Evolutionary conservation across 2,329 filamentous ascomycete genomes (phyloP).

Genomic region (Colletotrichum sp.): DNA sequence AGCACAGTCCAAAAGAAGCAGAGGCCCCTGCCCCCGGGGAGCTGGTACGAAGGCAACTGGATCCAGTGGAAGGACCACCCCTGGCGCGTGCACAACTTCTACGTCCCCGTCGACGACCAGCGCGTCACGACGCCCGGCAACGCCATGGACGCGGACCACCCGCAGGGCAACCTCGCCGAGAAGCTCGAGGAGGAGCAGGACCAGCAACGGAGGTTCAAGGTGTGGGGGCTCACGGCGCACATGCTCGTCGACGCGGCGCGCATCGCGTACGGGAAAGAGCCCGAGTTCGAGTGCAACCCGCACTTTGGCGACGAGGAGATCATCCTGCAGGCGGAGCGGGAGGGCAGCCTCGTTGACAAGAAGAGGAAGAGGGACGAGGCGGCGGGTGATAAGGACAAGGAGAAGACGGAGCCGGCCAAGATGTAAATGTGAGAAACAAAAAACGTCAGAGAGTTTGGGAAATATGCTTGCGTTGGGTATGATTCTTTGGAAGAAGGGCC

Average conservation of each 20-base stretch:
- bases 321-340: slow-evolving; percentile 48
- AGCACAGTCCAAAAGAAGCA: slow-evolving; percentile 12
- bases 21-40: slow-evolving; percentile 52
- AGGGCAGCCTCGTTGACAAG: slow-evolving; percentile 53
- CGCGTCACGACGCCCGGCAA: slow-evolving; percentile 64
- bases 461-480: neutral
- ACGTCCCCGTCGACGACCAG: slow-evolving; percentile 79
- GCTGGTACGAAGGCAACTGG: slow-evolving; percentile 90
- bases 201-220: slow-evolving; percentile 61
- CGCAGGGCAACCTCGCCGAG: slow-evolving; percentile 48
- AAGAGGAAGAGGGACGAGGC: slow-evolving; percentile 28
- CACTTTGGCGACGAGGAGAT: slow-evolving; percentile 58
- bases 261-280: slow-evolving; percentile 81
- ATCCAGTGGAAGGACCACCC: slow-evolving; percentile 75
- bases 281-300: slow-evolving; percentile 77
- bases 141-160: slow-evolving; percentile 31
- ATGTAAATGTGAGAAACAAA: neutral
- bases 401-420: slow-evolving; percentile 21
- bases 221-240: slow-evolving; percentile 94
- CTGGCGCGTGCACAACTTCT: slow-evolving; percentile 94
- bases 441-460: neutral
- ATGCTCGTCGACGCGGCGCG: slow-evolving; percentile 89
- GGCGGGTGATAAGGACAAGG: slow-evolving; percentile 20
- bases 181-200: slow-evolving; percentile 49
- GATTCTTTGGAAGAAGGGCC: neutral